Evolutionary conservation across 352 stramenopile species (phyloP).

Genomic region (Pythium aristosporum): DNA sequence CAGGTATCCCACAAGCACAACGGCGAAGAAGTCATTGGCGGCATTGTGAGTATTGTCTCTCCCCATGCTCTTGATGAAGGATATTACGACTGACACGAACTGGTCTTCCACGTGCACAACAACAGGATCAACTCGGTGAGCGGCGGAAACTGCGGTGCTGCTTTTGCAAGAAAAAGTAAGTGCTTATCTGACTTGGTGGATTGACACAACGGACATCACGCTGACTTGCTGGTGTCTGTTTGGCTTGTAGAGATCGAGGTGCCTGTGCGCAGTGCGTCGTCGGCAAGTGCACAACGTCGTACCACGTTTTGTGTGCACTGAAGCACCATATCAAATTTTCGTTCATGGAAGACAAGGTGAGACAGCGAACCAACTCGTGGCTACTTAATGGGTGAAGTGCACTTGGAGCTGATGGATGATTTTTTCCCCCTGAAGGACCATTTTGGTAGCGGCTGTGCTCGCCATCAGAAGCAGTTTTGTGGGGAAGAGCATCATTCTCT

Average conservation of each 20-base stretch:
- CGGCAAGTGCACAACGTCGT: slow-evolving; percentile 70
- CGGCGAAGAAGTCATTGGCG: slow-evolving; percentile 58
- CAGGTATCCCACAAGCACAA: slow-evolving; percentile 26
- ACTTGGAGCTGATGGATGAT: background rate
- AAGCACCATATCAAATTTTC: slow-evolving; percentile 58
- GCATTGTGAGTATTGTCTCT: slow-evolving; percentile 32
- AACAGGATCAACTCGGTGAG: slow-evolving; percentile 41
- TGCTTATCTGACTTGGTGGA: slow-evolving; percentile 11
- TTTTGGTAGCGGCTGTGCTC: slow-evolving; percentile 63
- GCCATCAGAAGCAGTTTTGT: slow-evolving; percentile 60
- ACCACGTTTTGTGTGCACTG: slow-evolving; percentile 69
- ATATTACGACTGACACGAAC: background rate
- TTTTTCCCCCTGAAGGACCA: slow-evolving; percentile 31
- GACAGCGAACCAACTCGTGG: background rate
- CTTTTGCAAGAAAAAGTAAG: slow-evolving; percentile 68
- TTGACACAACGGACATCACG: background rate
- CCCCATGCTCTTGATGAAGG: background rate
- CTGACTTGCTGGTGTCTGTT: slow-evolving; percentile 7
- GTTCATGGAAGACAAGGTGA: slow-evolving; percentile 60
- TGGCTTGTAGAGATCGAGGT: slow-evolving; percentile 48
- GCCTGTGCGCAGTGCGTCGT: slow-evolving; percentile 70
- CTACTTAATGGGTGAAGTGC: background rate
- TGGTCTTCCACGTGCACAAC: too few species aligned
- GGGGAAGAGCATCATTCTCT: slow-evolving; percentile 30
- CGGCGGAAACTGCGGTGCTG: slow-evolving; percentile 65